Evolutionary conservation across 2,329 filamentous ascomycete species (phyloP).

Genomic region (Colletotrichum gloeosporioides): DNA sequence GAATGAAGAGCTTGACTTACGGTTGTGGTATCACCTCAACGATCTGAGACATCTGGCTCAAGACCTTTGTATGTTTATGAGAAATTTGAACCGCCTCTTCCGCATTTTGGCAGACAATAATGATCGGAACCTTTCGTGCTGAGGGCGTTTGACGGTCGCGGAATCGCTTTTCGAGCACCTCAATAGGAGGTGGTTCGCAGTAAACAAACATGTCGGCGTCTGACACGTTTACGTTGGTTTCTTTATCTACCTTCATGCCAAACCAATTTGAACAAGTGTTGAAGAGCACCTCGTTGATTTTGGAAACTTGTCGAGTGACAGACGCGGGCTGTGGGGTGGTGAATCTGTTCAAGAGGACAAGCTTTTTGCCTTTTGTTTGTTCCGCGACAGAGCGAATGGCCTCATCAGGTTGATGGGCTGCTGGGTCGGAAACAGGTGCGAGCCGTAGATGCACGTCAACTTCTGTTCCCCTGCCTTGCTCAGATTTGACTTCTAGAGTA

Average conservation of each 20-base stretch:
- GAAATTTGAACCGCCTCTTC: slow-evolving; percentile 32
- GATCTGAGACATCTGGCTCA: slow-evolving; percentile 28
- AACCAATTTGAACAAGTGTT: slow-evolving; percentile 39
- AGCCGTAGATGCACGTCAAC: slow-evolving; percentile 55
- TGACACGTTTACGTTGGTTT: background rate
- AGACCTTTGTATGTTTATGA: slow-evolving; percentile 23
- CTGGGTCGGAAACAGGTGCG: slow-evolving; percentile 15
- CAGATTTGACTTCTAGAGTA: slow-evolving; percentile 60
- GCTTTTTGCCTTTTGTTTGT: slow-evolving; percentile 18
- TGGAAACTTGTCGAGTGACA: slow-evolving; percentile 20
- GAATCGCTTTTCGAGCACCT: slow-evolving; percentile 25
- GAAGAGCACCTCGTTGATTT: slow-evolving; percentile 32
- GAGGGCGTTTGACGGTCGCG: background rate
- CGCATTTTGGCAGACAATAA: slow-evolving; percentile 33
- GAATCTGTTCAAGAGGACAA: slow-evolving; percentile 26
- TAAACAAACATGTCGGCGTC: slow-evolving; percentile 30
- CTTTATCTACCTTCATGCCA: slow-evolving; percentile 32
- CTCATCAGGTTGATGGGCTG: slow-evolving; percentile 20
- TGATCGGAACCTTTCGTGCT: slow-evolving; percentile 25
- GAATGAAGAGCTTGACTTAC: slow-evolving; percentile 7
- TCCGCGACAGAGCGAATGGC: slow-evolving; percentile 7
- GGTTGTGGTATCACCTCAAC: slow-evolving; percentile 36
- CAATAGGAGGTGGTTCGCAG: slow-evolving; percentile 29
- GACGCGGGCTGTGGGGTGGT: background rate
- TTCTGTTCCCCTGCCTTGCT: slow-evolving; percentile 59